Evolutionary conservation across 2,329 filamentous ascomycete genomes (phyloP).

Genomic region (Alternaria arborescens): DNA sequence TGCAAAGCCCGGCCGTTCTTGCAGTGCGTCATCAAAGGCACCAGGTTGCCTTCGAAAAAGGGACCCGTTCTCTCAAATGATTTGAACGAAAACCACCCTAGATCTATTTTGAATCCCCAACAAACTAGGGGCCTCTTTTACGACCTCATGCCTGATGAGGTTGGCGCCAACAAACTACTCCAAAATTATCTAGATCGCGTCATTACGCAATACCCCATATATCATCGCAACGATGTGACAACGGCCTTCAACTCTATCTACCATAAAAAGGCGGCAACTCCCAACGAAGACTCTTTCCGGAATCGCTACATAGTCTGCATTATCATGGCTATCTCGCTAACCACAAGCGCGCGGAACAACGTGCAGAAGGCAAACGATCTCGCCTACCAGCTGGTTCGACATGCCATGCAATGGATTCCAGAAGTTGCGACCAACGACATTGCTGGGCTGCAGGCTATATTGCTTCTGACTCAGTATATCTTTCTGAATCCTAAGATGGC

Average conservation of each 20-base stretch:
- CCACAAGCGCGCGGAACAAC: conserved; percentile 45
- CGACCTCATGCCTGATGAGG: conserved; percentile 40
- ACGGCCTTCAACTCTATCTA: conserved; percentile 47
- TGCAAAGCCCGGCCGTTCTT: conserved; percentile 43
- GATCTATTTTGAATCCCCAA: conserved; percentile 49
- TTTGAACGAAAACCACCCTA: conserved; percentile 47
- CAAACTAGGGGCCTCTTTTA: conserved; percentile 36
- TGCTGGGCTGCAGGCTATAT: conserved; percentile 45
- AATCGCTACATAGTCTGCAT: conserved; percentile 49
- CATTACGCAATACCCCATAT: conserved; percentile 51
- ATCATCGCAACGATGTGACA: conserved; percentile 45
- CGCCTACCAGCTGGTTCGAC: conserved; percentile 44
- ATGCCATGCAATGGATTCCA: conserved; percentile 49
- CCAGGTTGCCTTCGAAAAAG: conserved; percentile 45
- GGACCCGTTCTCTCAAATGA: conserved; percentile 47
- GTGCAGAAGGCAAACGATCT: conserved; percentile 44
- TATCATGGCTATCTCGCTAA: conserved; percentile 50
- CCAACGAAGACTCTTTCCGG: conserved; percentile 38
- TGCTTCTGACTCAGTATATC: conserved; percentile 48
- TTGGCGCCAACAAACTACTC: conserved; percentile 44
- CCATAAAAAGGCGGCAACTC: conserved; percentile 32
- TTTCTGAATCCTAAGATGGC: conserved; percentile 50
- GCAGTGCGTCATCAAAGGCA: conserved; percentile 48
- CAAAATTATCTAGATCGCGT: conserved; percentile 46
- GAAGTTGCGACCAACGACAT: conserved; percentile 49